Conservation (phyloP, 192 early-diverging fungal species). For the Phycomyces nitens region DNA sequence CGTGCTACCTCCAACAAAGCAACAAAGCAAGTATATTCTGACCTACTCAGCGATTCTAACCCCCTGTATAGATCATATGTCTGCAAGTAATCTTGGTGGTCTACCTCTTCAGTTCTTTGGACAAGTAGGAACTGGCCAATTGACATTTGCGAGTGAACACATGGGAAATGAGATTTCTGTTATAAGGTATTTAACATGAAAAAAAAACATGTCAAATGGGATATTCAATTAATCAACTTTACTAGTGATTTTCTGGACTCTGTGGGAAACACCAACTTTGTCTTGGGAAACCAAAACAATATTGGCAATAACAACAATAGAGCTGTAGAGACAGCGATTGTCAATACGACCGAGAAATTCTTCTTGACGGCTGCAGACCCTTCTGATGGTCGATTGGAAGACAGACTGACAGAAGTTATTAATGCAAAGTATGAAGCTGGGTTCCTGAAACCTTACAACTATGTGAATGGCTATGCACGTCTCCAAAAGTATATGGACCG, state of each 20-base stretch:
- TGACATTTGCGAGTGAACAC: conserved; percentile 71
- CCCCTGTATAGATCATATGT: background rate
- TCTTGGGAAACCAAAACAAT: background rate
- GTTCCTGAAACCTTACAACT: conserved; percentile 94
- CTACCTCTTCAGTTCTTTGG: conserved; percentile 39
- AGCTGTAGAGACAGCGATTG: background rate
- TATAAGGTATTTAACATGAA: conserved; percentile 32
- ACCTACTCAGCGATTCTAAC: too few relatives aligned
- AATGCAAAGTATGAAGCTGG: conserved; percentile 96
- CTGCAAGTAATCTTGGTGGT: conserved; percentile 26
- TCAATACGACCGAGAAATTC: conserved; percentile 79
- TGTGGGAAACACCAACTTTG: conserved; percentile 32
- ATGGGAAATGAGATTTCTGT: conserved; percentile 82
- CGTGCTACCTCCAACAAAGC: too few relatives aligned
- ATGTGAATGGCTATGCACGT: conserved; percentile 85
- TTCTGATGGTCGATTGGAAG: conserved; percentile 77
- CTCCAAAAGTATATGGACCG: conserved; percentile 90
- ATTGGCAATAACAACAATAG: too few relatives aligned
- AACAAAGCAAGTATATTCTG: too few relatives aligned
- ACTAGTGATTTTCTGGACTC: conserved; percentile 58
- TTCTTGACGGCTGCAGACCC: conserved; percentile 93
- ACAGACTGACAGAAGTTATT: conserved; percentile 88
- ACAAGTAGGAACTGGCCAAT: conserved; percentile 45
- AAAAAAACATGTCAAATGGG: background rate
- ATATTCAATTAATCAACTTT: background rate